Conservation (phyloP, 2,329 filamentous ascomycete genomes). For the Pseudopithomyces chartarum region DNA sequence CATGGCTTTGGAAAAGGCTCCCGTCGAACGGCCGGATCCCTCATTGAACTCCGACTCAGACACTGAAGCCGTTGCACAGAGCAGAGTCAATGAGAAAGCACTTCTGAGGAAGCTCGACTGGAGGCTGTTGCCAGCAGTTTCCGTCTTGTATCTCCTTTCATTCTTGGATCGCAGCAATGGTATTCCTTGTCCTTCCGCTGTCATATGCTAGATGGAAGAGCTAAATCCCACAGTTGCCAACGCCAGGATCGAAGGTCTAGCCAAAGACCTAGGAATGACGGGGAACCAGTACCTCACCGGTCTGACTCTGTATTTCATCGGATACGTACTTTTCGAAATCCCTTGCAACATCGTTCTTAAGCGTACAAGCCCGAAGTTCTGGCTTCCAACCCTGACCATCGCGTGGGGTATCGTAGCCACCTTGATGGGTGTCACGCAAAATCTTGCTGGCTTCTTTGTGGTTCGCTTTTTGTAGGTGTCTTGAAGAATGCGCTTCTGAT, state of each 20-base stretch:
- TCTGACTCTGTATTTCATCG: conserved; percentile 68
- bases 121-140: conserved; percentile 50
- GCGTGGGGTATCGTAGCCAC: conserved; percentile 57
- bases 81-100: conserved; percentile 58
- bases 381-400: conserved; percentile 55
- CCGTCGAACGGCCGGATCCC: conserved; percentile 20
- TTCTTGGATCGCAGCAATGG: conserved; percentile 46
- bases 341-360: conserved; percentile 68
- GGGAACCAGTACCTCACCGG: conserved; percentile 65
- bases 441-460: conserved; percentile 52
- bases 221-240: conserved; percentile 47
- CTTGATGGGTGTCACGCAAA: conserved; percentile 55
- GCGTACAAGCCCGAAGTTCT: conserved; percentile 58
- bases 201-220: neutral
- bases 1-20: conserved; percentile 33
- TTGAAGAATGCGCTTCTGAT: neutral
- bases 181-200: conserved; percentile 11
- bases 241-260: conserved; percentile 48
- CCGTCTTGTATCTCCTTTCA: conserved; percentile 47
- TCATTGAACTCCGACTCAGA: conserved; percentile 33
- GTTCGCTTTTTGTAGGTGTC: conserved; percentile 52
- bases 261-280: conserved; percentile 37
- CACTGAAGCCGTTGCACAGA: conserved; percentile 23
- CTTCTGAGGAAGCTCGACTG: conserved; percentile 62
- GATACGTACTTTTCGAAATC: conserved; percentile 57